Evolutionary conservation across 2,329 filamentous ascomycete species (phyloP), one percentile per base, ranked within the genome.

Genomic region (Zalaria sp.): DNA sequence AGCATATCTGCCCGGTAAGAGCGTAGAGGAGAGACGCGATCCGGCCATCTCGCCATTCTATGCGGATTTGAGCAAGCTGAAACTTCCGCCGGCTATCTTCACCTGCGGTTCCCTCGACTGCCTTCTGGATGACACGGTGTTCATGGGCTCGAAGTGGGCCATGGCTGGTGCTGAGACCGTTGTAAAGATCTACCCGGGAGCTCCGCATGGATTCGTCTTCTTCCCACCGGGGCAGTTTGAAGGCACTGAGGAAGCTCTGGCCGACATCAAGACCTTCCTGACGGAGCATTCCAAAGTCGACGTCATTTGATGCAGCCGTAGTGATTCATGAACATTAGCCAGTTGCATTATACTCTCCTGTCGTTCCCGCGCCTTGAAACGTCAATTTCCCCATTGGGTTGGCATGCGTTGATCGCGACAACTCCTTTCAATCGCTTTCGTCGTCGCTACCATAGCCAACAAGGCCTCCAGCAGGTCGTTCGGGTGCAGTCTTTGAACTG

Each of bases 361-460:
- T 18, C 18, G 18, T 18, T 18, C 18, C 18, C 18, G 18, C 2
- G 18, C 18, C 18, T 2, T 18, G 18, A 18, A 18, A 18, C 18
- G 18, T 18, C 18, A 2, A 18, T 18, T 18, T 18, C 2, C 18
- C 18, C 18, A 18, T 18, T 18, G 18, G 18, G 18, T 18, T 18
- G 18, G 18, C 18, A 18, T 18, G 18, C 18, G 18, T 18, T 18
- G 18, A 18, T 18, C 18, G 2, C 18, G 18, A 18, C 2, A 3
- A 11, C 11, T 41, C 3, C 4, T 5, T 28, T 55, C 51, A 63
- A 49, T 80, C 75, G 49, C 74, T 82, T 46, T 94, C 88, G 57
- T 87, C 83, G 62, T 93, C 87, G 59, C 85, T 95, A 43, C 79
- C 87, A 55, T 98, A 98, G 26, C 74, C 83, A 18, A 95, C 91